Conservation (phyloP, 208 protist species). For the Crithidia acanthocephali region DNA sequence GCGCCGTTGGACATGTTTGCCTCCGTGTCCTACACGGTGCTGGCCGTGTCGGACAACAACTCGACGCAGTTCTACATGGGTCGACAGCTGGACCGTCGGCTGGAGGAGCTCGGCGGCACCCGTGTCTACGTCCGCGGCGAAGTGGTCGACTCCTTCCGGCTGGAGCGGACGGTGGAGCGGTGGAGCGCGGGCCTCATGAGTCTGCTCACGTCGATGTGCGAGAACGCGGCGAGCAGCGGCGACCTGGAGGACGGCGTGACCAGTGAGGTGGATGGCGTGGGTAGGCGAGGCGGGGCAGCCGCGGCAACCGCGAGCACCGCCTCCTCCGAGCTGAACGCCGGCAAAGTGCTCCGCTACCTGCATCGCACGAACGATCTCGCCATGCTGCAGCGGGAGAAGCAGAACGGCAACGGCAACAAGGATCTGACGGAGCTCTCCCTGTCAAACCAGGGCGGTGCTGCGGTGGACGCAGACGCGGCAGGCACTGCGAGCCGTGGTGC, state of each 20-base stretch:
- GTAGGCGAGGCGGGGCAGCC: neutral
- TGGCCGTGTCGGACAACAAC: slow-evolving; percentile 59
- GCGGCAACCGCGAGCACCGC: neutral
- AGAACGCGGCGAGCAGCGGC: slow-evolving; percentile 5
- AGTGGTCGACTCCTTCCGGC: slow-evolving; percentile 52
- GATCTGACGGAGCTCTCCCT: no score
- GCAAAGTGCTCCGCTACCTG: slow-evolving; percentile 9
- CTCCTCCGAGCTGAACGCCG: slow-evolving; percentile 9
- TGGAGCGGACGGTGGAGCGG: slow-evolving; percentile 51
- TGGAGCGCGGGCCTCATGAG: slow-evolving; percentile 49
- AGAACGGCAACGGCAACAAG: neutral
- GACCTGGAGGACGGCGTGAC: neutral
- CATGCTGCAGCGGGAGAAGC: neutral
- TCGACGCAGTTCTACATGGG: slow-evolving; percentile 42
- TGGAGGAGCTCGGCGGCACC: slow-evolving; percentile 63
- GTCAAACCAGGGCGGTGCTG: no score
- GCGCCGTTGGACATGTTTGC: slow-evolving; percentile 41
- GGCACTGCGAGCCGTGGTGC: neutral
- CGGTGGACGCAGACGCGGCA: no score
- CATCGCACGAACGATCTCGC: slow-evolving; percentile 5
- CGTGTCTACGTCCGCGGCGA: slow-evolving; percentile 65
- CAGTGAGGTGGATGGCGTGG: neutral
- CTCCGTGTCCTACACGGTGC: slow-evolving; percentile 51
- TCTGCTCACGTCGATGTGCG: slow-evolving; percentile 26
- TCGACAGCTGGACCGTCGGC: slow-evolving; percentile 47